Conservation (phyloP, 352 stramenopile genomes). For the Pythium aquatile region DNA sequence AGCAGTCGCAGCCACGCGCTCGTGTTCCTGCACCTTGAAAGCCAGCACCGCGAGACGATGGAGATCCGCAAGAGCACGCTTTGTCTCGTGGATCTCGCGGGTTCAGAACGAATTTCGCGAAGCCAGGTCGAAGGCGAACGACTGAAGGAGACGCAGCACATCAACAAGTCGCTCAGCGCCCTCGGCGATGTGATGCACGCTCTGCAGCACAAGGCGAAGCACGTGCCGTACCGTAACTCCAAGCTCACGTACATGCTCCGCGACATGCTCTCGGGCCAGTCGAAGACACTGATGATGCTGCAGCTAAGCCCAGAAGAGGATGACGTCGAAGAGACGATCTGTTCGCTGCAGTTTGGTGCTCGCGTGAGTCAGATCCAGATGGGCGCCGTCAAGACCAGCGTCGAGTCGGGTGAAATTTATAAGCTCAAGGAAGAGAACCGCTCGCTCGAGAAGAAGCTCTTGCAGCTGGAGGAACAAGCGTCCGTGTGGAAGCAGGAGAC, state of each 20-base stretch:
- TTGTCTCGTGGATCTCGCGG: constrained; percentile 97
- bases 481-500: constrained; percentile 41
- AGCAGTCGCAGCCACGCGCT: constrained; percentile 86
- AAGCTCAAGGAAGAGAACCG: constrained; percentile 70
- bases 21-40: constrained; percentile 76
- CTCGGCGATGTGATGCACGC: constrained; percentile 97
- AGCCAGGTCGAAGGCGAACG: constrained; percentile 81
- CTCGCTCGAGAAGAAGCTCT: constrained; percentile 36
- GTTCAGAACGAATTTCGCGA: constrained; percentile 93
- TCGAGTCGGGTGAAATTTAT: constrained; percentile 76
- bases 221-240: constrained; percentile 94
- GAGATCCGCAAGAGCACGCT: constrained; percentile 86
- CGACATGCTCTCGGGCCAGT: constrained; percentile 88
- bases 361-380: constrained; percentile 90
- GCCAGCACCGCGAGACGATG: constrained; percentile 63
- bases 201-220: constrained; percentile 89
- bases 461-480: constrained; percentile 25
- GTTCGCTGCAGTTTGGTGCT: constrained; percentile 87
- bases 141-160: constrained; percentile 96
- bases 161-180: constrained; percentile 98
- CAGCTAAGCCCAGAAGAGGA: constrained; percentile 80
- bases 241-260: constrained; percentile 94
- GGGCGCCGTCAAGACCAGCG: constrained; percentile 74
- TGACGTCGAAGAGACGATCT: constrained; percentile 88
- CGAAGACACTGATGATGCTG: constrained; percentile 93